These are phyloP conservation scores for Curvularia verruculosa DNA, from an alignment of 2,329 filamentous ascomycete species.

Conservation along the genomic window DNA sequence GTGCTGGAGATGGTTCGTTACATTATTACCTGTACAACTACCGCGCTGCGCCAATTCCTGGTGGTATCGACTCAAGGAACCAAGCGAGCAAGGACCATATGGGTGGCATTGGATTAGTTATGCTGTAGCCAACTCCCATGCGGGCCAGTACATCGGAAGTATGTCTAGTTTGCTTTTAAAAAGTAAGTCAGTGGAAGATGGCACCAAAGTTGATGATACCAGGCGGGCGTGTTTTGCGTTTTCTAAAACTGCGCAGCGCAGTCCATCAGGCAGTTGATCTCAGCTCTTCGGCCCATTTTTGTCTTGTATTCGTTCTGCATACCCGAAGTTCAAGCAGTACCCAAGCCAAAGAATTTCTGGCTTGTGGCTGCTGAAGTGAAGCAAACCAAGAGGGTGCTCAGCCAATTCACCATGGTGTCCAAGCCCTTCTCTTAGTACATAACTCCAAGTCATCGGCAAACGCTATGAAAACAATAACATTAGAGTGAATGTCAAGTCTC, in stretches of 20 bases:
- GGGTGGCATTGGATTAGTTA: slow-evolving; percentile 89
- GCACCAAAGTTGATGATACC: background rate
- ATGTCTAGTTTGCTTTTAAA: background rate
- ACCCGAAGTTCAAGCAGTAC: too few relatives aligned
- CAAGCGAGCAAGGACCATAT: slow-evolving; percentile 75
- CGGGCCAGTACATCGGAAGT: background rate
- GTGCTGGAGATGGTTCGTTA: slow-evolving; percentile 88
- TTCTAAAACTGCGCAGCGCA: background rate
- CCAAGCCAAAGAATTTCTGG: background rate
- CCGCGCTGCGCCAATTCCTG: slow-evolving; percentile 80
- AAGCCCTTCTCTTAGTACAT: background rate
- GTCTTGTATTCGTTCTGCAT: background rate
- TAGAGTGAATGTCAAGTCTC: background rate
- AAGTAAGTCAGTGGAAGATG: background rate
- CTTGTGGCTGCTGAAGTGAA: background rate
- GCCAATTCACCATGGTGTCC: too few relatives aligned
- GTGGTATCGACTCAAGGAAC: slow-evolving; percentile 82
- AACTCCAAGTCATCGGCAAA: background rate
- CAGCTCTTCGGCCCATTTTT: background rate
- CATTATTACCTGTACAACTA: slow-evolving; percentile 99
- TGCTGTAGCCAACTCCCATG: slow-evolving; percentile 61
- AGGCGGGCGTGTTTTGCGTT: background rate
- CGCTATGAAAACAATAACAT: background rate
- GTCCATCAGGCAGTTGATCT: background rate
- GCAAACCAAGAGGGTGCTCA: background rate